Evolutionary conservation across 257 asterid genomes (phyloP).

Genomic region (Forsythia viridissima): DNA sequence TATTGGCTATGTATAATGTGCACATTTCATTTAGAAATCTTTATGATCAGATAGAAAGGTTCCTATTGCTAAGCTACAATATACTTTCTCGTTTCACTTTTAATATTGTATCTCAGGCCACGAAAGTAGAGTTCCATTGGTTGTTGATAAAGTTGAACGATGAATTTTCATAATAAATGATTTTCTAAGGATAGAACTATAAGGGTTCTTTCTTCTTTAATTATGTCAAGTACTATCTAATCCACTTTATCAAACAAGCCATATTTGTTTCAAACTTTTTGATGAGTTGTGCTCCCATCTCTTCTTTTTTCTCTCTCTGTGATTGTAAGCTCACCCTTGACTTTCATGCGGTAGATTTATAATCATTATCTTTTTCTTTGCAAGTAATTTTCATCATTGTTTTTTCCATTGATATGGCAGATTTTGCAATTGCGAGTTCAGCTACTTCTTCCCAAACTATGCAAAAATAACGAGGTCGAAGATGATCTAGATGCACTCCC

Average conservation of each 20-base stretch:
- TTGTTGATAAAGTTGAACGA: not conserved
- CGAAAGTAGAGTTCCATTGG: not conserved
- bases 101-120: not conserved
- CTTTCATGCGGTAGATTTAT: not conserved
- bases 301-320: not conserved
- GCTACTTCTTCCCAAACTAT: constrained; percentile 54
- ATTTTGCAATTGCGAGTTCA: constrained; percentile 58
- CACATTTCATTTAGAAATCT: not conserved
- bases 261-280: too few species aligned
- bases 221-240: too few species aligned
- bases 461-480: constrained; percentile 57
- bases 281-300: not conserved
- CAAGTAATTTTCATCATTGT: not conserved
- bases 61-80: not conserved
- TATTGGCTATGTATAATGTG: not conserved
- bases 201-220: too few species aligned
- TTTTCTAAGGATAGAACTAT: not conserved
- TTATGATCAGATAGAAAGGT: not conserved
- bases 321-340: not conserved
- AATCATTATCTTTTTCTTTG: not conserved
- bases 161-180: not conserved
- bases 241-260: too few species aligned
- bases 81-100: not conserved
- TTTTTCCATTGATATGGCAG: constrained; percentile 33
- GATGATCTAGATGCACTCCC: constrained; percentile 38